These are phyloP conservation scores for Scopulariopsis brevicaulis DNA, from an alignment of 2,329 filamentous ascomycete genomes.

Conservation along the genomic window DNA sequence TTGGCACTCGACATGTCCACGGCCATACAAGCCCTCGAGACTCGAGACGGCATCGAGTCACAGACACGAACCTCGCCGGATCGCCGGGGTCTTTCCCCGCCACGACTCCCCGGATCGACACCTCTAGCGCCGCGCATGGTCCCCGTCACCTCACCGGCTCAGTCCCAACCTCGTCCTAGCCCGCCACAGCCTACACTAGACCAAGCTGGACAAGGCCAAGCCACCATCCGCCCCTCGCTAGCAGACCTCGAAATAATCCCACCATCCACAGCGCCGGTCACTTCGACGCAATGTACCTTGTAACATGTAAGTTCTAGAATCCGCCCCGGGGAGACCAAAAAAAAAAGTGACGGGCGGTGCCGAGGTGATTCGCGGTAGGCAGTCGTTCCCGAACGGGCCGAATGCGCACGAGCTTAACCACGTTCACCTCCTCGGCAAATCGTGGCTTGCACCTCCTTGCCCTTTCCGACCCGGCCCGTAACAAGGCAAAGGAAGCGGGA, in stretches of 20 bases:
- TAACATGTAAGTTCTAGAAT: neutral
- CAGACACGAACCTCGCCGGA: neutral
- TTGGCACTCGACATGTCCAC: neutral
- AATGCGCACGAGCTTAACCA: neutral
- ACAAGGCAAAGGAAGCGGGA: neutral
- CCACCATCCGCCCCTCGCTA: neutral
- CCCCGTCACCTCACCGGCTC: neutral
- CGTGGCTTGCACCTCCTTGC: too few relatives aligned
- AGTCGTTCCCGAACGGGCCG: neutral
- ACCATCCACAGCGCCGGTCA: neutral
- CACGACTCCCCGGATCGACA: neutral
- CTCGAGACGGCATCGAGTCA: neutral
- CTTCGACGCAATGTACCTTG: neutral
- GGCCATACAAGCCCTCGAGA: neutral
- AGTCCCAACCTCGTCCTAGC: neutral
- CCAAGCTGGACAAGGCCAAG: neutral
- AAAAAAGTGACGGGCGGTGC: neutral
- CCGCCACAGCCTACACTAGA: neutral
- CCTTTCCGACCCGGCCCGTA: too few relatives aligned
- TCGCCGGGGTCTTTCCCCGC: neutral
- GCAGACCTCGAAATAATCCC: neutral
- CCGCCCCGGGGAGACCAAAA: too few relatives aligned
- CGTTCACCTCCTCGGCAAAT: too few relatives aligned
- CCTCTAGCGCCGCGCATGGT: neutral
- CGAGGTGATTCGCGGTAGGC: neutral